Evolutionary conservation across 108 stramenopile genomes (phyloP).

Genomic region (Fragilariopsis cylindrus): DNA sequence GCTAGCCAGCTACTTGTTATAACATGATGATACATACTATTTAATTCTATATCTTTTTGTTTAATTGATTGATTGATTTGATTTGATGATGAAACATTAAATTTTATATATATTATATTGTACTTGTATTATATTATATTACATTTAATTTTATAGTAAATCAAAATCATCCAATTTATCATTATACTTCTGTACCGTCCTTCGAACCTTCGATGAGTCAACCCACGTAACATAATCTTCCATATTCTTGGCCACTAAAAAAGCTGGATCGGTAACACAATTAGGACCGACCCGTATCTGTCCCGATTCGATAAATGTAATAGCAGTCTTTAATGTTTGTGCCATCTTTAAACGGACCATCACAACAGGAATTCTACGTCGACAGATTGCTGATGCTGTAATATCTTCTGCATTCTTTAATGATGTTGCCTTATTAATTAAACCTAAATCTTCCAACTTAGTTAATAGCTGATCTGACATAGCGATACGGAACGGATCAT

Average conservation of each 20-base stretch:
- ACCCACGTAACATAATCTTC: slow-evolving; percentile 99
- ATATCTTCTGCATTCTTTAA: slow-evolving; percentile 92
- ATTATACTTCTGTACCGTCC: slow-evolving; percentile 95
- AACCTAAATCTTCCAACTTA: slow-evolving; percentile 90
- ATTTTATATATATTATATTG: too few relatives aligned
- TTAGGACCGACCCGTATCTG: slow-evolving; percentile 99
- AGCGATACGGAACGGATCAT: slow-evolving; percentile 94
- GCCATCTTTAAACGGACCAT: slow-evolving; percentile 99
- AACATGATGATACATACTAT: too few relatives aligned
- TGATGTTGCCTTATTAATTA: slow-evolving; percentile 85
- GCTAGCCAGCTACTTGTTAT: too few relatives aligned
- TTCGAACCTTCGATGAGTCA: slow-evolving; percentile 92
- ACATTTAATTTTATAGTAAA: slow-evolving; percentile 63
- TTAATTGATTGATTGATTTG: too few relatives aligned
- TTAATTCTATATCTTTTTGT: too few relatives aligned
- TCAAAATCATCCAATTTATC: slow-evolving; percentile 99
- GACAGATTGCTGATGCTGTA: slow-evolving; percentile 92
- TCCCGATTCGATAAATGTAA: slow-evolving; percentile 95
- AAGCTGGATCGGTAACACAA: slow-evolving; percentile 97
- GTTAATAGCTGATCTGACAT: slow-evolving; percentile 95
- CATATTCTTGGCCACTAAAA: slow-evolving; percentile 91
- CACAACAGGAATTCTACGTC: slow-evolving; percentile 96
- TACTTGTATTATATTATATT: too few relatives aligned
- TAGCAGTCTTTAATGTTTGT: slow-evolving; percentile 91
- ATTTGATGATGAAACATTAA: too few relatives aligned